Evolutionary conservation across 208 protist species (phyloP).

Genomic region (Acanthamoeba castellanii): DNA sequence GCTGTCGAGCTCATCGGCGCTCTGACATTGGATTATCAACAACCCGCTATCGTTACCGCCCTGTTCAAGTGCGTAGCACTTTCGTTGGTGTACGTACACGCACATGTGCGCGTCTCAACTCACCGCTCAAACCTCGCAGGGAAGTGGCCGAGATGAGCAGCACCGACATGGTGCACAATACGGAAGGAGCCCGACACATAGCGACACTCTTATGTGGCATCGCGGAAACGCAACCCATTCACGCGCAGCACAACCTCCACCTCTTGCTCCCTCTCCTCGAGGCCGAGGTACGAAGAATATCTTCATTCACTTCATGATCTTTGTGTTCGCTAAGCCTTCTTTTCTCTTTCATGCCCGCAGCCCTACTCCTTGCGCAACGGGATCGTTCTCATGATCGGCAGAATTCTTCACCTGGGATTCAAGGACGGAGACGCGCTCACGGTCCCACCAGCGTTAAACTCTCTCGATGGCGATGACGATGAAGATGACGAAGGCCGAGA

Average conservation of each 20-base stretch:
- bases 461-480: not conserved
- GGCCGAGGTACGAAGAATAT: constrained; percentile 69
- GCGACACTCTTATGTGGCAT: constrained; percentile 65
- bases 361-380: constrained; percentile 77
- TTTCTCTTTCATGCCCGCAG: not conserved
- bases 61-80: not conserved
- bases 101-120: too few relatives aligned
- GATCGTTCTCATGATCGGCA: constrained; percentile 37
- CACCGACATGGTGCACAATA: constrained; percentile 70
- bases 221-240: constrained; percentile 49
- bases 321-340: constrained; percentile 11
- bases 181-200: constrained; percentile 70
- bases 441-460: not conserved
- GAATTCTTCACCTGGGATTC: not conserved
- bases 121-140: not conserved
- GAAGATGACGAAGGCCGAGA: not conserved
- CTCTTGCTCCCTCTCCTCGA: constrained; percentile 78
- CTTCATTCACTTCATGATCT: constrained; percentile 75
- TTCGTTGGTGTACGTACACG: not conserved
- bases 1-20: not conserved
- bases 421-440: not conserved
- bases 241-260: constrained; percentile 59
- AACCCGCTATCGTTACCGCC: not conserved
- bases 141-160: constrained; percentile 48
- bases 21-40: not conserved